phyloP scores from a whole-genome alignment of 768 basidiomycete species.

The Tephrocybe rancida region DNA sequence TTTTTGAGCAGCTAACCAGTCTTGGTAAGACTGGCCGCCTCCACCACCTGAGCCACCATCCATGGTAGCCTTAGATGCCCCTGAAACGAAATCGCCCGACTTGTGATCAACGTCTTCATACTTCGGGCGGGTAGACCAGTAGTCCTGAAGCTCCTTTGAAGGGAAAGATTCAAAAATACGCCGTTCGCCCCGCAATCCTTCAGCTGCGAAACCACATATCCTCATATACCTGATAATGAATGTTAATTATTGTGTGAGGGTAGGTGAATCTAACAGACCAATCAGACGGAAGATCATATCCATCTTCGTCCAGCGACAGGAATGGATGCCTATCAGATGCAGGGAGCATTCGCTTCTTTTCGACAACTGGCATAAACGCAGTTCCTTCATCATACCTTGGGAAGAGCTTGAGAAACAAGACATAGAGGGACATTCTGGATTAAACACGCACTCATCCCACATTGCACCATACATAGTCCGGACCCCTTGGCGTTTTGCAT shows the following conservation, averaged over 20 bases:
- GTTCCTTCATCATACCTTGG: conserved; percentile 84
- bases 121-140: conserved; percentile 66
- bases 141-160: conserved; percentile 72
- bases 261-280: conserved; percentile 51
- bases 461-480: conserved; percentile 79
- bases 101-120: conserved; percentile 47
- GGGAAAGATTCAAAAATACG: conserved; percentile 65
- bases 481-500: conserved; percentile 62
- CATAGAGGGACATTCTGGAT: conserved; percentile 1
- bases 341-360: conserved; percentile 61
- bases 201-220: conserved; percentile 71
- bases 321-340: conserved; percentile 59
- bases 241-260: background rate
- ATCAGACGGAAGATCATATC: conserved; percentile 75
- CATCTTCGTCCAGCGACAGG: conserved; percentile 78
- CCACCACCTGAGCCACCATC: conserved; percentile 14
- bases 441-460: conserved; percentile 76
- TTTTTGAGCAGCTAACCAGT: conserved; percentile 50
- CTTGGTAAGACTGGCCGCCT: conserved; percentile 40
- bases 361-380: conserved; percentile 74
- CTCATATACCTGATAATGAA: conserved; percentile 66
- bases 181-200: conserved; percentile 68
- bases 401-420: conserved; percentile 2
- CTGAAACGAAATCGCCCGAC: conserved; percentile 33
- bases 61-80: conserved; percentile 11